Evolutionary conservation across 2,329 filamentous ascomycete species (phyloP), one percentile per base, ranked within the genome.

Genomic region (Coniochaeta hoffmannii): DNA sequence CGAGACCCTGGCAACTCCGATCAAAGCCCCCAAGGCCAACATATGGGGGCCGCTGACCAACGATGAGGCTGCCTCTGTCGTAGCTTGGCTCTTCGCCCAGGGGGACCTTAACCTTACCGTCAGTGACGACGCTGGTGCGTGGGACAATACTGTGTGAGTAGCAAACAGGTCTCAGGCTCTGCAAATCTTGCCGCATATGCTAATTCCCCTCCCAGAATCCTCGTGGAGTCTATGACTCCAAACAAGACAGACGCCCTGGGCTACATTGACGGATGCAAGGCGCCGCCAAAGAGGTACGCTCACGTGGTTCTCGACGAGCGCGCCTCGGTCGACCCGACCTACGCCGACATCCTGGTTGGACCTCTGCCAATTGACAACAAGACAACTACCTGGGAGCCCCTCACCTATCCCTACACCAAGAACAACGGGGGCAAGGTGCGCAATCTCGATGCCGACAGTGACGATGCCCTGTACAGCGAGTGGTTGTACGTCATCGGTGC

Each of bases 221-320:
- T 68, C 2, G 62, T 69, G 1, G 75, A 78, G 61, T 58, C 72
- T 0, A 64, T 78, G 53, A 60, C 64, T 22, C 76, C 76, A 0
- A 80, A 80, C 64, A 80, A 80, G 65, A 76, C 75, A 0, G 76
- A 76, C 56, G 73, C 69, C 0, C 55, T 77, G 50, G 56, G 68
- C 2, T 80, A 77, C 55, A 62, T 80, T 1, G 74, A 79, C 31
- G 68, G 66, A 2, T 58, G 61, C 7, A 70, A 63, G 0, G 55
- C 69, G 3, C 60, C 64, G 1, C 76, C 76, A 1, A 54, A 62
- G 2, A 67, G 72, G 17, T 78, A 73, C 62, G 76, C 76, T 3
- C 74, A 74, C 52, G 73, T 73, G 1, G 60, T 72, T 2, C 60
- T 79, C n/a, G 66, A 72, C 55, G 66, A 73, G 61, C 66, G 70